Conservation (phyloP, 148 eudicot species). For the Nepenthes mirabilis region DNA sequence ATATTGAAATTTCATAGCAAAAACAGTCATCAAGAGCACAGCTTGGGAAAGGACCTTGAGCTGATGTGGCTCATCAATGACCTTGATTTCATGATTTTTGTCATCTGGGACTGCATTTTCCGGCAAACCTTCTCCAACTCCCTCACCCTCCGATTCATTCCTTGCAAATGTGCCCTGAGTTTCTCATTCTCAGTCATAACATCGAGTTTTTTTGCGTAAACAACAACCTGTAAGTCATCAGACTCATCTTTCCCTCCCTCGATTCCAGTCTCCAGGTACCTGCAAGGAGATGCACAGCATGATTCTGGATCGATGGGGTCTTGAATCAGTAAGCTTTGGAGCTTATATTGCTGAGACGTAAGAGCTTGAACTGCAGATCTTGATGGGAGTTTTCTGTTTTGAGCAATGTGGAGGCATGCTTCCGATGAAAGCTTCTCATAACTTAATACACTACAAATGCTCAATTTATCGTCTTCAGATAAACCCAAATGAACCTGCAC, state of each 20-base stretch:
- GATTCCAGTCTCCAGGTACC: constrained; percentile 4
- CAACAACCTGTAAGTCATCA: constrained; percentile 21
- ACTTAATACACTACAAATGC: constrained; percentile 38
- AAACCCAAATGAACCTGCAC: constrained; percentile 59
- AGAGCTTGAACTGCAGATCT: constrained; percentile 41
- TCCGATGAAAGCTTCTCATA: constrained; percentile 64
- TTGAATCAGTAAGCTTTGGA: constrained; percentile 33
- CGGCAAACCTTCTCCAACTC: constrained; percentile 65
- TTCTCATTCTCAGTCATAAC: constrained; percentile 39
- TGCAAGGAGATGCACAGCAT: constrained; percentile 21
- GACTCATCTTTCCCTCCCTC: constrained; percentile 13
- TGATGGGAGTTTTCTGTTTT: constrained; percentile 48
- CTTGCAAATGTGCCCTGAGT: constrained; percentile 44
- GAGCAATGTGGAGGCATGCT: constrained; percentile 36
- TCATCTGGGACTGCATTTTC: constrained; percentile 68
- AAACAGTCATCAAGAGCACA: constrained; percentile 34
- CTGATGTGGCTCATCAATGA: constrained; percentile 21
- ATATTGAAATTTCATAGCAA: too few species aligned
- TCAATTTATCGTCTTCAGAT: constrained; percentile 54
- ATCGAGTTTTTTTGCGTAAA: constrained; percentile 34
- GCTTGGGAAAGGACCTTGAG: constrained; percentile 45
- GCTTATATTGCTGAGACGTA: constrained; percentile 39
- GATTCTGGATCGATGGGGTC: constrained; percentile 16
- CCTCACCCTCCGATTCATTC: constrained; percentile 63
- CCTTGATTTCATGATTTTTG: constrained; percentile 53